Percentiles rank a stretch among this genome's conserved stretches.
Evolutionary conservation across 2,329 filamentous ascomycete species (phyloP).

Genomic region (Beauveria bassiana): DNA sequence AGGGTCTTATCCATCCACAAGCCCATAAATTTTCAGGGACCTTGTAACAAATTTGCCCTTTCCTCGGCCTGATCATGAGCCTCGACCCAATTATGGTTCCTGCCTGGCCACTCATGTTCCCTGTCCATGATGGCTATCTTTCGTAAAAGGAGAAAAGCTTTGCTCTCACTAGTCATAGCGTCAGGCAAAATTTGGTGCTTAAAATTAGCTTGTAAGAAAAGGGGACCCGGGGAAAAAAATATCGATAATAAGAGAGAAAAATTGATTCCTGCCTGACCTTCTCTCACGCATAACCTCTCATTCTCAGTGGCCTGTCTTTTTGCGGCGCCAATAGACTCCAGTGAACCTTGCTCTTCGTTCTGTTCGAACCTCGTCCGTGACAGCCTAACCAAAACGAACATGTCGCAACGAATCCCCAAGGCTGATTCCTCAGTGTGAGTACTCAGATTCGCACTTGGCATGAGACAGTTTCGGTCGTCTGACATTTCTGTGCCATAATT

Average conservation of each 20-base stretch:
- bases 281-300: neutral
- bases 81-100: neutral
- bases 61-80: neutral
- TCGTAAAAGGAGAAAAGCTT: neutral
- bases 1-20: neutral
- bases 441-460: neutral
- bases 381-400: neutral
- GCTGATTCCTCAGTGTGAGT: constrained; percentile 5
- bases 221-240: neutral
- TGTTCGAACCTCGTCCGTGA: neutral
- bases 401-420: constrained; percentile 6
- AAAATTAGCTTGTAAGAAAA: constrained; percentile 3
- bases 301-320: neutral
- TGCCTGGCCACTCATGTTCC: neutral
- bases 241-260: neutral
- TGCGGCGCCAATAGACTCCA: neutral
- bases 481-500: neutral
- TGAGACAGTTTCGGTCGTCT: neutral
- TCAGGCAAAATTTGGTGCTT: neutral
- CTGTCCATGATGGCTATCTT: neutral
- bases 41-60: neutral
- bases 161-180: neutral
- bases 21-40: neutral
- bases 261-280: neutral
- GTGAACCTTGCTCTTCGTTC: neutral